These are phyloP conservation scores for Colletotrichum musae DNA, from an alignment of 2,329 filamentous ascomycete species.

Conservation along the genomic window DNA sequence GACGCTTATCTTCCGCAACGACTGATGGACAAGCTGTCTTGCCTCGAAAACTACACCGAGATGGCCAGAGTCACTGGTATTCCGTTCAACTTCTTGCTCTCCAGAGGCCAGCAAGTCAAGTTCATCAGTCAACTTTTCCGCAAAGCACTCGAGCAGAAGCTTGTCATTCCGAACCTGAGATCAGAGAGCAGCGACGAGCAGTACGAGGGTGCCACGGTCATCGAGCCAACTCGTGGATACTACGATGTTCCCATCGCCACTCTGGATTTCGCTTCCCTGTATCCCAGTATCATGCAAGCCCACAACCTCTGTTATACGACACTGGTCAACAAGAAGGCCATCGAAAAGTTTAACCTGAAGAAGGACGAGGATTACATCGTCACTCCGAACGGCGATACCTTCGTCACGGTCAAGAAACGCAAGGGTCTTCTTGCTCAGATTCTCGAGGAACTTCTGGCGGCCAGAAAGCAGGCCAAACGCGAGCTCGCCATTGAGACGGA, in stretches of 20 bases:
- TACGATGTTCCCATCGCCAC: constrained; percentile 97
- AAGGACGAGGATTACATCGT: constrained; percentile 97
- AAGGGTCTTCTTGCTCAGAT: constrained; percentile 96
- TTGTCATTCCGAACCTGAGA: constrained; percentile 91
- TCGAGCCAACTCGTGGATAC: constrained; percentile 93
- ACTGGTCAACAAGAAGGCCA: constrained; percentile 81
- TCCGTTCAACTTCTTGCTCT: constrained; percentile 93
- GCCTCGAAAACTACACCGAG: constrained; percentile 98
- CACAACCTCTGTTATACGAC: constrained; percentile 99
- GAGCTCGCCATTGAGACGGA: constrained; percentile 92
- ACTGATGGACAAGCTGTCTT: constrained; percentile 97
- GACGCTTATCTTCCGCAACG: constrained; percentile 96
- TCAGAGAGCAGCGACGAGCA: constrained; percentile 84
- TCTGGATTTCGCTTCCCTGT: constrained; percentile 97
- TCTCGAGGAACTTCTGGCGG: constrained; percentile 91
- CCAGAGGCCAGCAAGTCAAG: constrained; percentile 95
- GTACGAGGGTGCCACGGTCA: constrained; percentile 98
- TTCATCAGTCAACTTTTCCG: constrained; percentile 98
- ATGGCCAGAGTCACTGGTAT: constrained; percentile 99
- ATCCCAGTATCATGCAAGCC: constrained; percentile 98
- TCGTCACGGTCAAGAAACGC: constrained; percentile 88
- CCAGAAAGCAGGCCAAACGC: constrained; percentile 94
- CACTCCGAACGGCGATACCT: constrained; percentile 94
- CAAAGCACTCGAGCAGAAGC: constrained; percentile 91
- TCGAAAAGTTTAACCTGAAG: constrained; percentile 82